These are phyloP conservation scores for Pisolithus microcarpus DNA, from an alignment of 768 basidiomycete species.

Conservation along the genomic window DNA sequence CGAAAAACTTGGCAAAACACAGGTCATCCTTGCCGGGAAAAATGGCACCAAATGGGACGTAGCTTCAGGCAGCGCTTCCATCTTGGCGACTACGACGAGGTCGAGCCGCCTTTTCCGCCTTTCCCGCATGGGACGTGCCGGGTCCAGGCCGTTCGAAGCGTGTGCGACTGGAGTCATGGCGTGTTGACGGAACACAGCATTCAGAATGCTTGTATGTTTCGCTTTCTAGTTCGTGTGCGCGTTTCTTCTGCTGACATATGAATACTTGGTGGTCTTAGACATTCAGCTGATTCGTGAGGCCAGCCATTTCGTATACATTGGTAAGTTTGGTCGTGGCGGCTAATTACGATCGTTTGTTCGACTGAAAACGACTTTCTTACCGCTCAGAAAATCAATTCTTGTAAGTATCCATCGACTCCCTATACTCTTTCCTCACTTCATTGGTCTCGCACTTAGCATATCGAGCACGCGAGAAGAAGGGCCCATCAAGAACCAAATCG, in stretches of 20 bases:
- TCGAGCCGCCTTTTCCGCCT: slow-evolving; percentile 34
- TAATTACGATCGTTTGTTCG: slow-evolving; percentile 3
- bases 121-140: slow-evolving; percentile 47
- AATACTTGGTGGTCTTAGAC: slow-evolving; percentile 36
- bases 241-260: neutral
- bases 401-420: slow-evolving; percentile 36
- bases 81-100: slow-evolving; percentile 33
- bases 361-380: neutral
- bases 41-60: slow-evolving; percentile 51
- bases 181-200: slow-evolving; percentile 86
- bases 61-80: slow-evolving; percentile 64
- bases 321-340: slow-evolving; percentile 34
- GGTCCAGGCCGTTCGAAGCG: slow-evolving; percentile 80
- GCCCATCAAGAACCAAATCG: slow-evolving; percentile 78
- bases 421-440: slow-evolving; percentile 1
- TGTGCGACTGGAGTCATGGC: slow-evolving; percentile 92
- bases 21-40: slow-evolving; percentile 63
- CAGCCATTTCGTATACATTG: slow-evolving; percentile 88
- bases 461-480: slow-evolving; percentile 59
- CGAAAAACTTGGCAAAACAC: neutral
- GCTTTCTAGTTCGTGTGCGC: neutral
- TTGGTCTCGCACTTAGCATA: slow-evolving; percentile 44
- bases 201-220: slow-evolving; percentile 77
- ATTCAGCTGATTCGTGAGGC: slow-evolving; percentile 75
- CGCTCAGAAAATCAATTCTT: slow-evolving; percentile 76